Conservation (phyloP, 1,284 basidiomycete genomes). For the Rhodotorula mucilaginosa region DNA sequence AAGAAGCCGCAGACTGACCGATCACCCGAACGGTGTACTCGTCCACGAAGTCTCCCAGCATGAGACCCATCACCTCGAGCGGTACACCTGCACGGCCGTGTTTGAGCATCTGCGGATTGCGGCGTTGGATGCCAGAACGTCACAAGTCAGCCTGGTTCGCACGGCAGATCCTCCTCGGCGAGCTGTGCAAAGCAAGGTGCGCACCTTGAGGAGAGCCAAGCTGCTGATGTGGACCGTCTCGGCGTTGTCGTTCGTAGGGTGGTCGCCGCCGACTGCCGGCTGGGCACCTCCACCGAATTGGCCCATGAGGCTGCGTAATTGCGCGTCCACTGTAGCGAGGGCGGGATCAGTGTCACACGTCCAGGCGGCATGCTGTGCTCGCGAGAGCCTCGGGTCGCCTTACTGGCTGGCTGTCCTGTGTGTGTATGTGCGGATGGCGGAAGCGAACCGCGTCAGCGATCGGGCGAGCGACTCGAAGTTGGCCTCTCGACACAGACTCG, state of each 20-base stretch:
- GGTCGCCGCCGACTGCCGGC: slow-evolving; percentile 20
- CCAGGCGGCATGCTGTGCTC: no score
- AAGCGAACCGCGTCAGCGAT: no score
- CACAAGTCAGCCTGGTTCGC: background rate
- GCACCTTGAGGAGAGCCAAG: slow-evolving; percentile 83
- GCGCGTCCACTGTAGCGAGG: slow-evolving; percentile 16
- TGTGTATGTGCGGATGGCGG: no score
- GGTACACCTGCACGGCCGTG: slow-evolving; percentile 98
- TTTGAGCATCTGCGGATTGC: slow-evolving; percentile 81
- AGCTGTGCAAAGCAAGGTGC: slow-evolving; percentile 23
- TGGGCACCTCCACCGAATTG: slow-evolving; percentile 34
- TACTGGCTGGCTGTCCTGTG: background rate
- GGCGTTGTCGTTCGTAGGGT: slow-evolving; percentile 54
- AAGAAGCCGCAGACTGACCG: slow-evolving; percentile 8
- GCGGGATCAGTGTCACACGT: background rate
- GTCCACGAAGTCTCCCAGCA: slow-evolving; percentile 98
- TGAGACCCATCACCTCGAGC: slow-evolving; percentile 99
- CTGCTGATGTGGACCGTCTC: slow-evolving; percentile 97
- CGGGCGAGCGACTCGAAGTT: no score
- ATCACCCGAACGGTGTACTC: slow-evolving; percentile 76
- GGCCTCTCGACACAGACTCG: background rate
- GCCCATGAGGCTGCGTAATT: slow-evolving; percentile 28
- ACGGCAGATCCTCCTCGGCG: background rate
- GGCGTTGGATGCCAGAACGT: background rate
- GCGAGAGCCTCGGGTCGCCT: no score